Percentiles rank a stretch among this genome's conserved stretches.
These are phyloP conservation scores for Zelopaecilomyces penicillatus DNA, from an alignment of 2,329 filamentous ascomycete genomes.

Conservation along the genomic window DNA sequence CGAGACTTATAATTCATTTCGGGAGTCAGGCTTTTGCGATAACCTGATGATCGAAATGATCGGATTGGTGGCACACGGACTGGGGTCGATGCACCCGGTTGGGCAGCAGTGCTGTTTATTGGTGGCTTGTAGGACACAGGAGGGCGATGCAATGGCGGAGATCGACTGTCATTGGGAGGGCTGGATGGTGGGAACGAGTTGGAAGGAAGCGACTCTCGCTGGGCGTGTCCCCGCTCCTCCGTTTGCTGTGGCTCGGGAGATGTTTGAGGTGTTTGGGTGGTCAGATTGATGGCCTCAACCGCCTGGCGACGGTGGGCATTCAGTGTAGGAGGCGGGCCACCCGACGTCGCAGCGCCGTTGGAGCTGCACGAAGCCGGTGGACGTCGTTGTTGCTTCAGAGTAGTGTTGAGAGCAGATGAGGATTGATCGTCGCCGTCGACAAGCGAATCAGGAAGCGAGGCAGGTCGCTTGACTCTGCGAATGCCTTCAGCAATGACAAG, in stretches of 20 bases:
- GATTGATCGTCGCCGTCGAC: constrained; percentile 11
- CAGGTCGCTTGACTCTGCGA: constrained; percentile 7
- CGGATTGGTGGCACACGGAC: constrained; percentile 44
- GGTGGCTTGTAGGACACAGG: constrained; percentile 43
- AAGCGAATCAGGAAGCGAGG: constrained; percentile 9
- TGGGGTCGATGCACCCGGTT: constrained; percentile 21
- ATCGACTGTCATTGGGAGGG: constrained; percentile 40
- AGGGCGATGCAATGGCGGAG: constrained; percentile 30
- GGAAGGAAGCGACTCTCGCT: constrained; percentile 39
- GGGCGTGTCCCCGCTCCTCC: constrained; percentile 25
- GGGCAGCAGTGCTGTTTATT: constrained; percentile 17
- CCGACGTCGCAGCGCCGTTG: constrained; percentile 23
- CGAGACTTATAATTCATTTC: constrained; percentile 43
- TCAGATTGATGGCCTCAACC: constrained; percentile 19
- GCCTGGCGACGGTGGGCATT: constrained; percentile 25
- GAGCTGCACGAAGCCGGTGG: constrained; percentile 30
- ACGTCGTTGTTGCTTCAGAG: constrained; percentile 28
- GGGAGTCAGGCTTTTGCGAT: constrained; percentile 43
- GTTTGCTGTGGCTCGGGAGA: constrained; percentile 14
- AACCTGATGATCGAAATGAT: constrained; percentile 47
- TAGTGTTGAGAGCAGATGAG: constrained; percentile 16
- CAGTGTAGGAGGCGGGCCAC: constrained; percentile 22
- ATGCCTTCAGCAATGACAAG: constrained; percentile 1
- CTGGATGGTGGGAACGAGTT: constrained; percentile 31
- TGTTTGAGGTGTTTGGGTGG: constrained; percentile 13